Conservation (phyloP, 345 rosid species). For the Anacardium occidentale region DNA sequence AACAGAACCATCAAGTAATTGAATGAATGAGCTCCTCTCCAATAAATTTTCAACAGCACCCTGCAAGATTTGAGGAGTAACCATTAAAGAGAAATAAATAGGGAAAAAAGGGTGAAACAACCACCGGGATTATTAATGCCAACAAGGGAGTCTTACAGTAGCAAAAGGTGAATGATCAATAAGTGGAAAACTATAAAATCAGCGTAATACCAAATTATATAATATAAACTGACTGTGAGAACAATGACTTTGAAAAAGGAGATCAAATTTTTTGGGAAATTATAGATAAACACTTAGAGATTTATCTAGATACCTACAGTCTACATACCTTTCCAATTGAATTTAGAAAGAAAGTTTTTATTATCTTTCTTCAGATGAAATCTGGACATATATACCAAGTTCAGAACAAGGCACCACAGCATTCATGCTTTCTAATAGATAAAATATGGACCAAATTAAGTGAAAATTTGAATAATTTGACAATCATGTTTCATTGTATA, state of each 20-base stretch:
- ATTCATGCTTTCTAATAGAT: background rate
- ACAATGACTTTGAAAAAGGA: background rate
- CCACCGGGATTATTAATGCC: background rate
- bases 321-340: background rate
- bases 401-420: background rate
- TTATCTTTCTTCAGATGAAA: background rate
- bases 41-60: constrained; percentile 92
- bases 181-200: background rate
- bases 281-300: background rate
- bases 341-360: background rate
- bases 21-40: constrained; percentile 79
- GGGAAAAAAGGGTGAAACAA: background rate
- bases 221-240: background rate
- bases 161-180: background rate
- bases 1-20: constrained; percentile 71
- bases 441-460: background rate
- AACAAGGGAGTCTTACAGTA: background rate
- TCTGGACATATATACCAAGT: background rate
- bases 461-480: background rate
- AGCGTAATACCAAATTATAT: background rate
- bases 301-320: background rate
- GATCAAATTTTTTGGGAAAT: background rate
- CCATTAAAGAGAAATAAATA: background rate
- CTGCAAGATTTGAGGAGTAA: constrained; percentile 41
- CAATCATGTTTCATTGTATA: background rate